Percentiles rank a stretch among this genome's conserved stretches.
These are phyloP conservation scores for Beta macrorhiza DNA, from an alignment of 179 eudicot genomes.

Conservation along the genomic window DNA sequence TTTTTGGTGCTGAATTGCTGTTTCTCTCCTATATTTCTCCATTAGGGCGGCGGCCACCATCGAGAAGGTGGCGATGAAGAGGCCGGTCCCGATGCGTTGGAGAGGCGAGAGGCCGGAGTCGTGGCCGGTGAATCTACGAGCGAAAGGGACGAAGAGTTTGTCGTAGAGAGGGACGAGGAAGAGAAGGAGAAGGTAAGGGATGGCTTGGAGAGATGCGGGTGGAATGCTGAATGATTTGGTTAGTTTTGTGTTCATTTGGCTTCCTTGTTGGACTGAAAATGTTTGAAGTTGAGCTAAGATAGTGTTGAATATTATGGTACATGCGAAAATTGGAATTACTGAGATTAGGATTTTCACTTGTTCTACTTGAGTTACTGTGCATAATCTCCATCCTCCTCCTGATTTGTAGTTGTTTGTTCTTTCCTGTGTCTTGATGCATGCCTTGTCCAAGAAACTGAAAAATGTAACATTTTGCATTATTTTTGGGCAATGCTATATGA, in stretches of 20 bases:
- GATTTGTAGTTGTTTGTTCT: constrained; percentile 15
- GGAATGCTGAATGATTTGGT: constrained; percentile 62
- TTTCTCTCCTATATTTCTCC: constrained; percentile 50
- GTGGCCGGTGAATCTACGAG: constrained; percentile 56
- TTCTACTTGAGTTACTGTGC: constrained; percentile 73
- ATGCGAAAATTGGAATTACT: constrained; percentile 74
- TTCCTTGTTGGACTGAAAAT: constrained; percentile 93
- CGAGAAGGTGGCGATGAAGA: constrained; percentile 66
- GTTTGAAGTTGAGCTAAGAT: constrained; percentile 92
- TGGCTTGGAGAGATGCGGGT: constrained; percentile 89
- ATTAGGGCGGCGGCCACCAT: constrained; percentile 78
- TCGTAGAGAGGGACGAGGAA: constrained; percentile 78
- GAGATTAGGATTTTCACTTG: constrained; percentile 80
- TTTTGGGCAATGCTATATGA: too few species aligned
- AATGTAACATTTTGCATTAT: too few species aligned
- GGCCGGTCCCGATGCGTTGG: constrained; percentile 74
- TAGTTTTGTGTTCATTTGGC: constrained; percentile 65
- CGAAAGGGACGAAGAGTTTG: constrained; percentile 61
- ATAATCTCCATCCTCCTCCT: constrained; percentile 60
- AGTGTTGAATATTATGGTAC: constrained; percentile 88
- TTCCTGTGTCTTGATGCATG: constrained; percentile 52
- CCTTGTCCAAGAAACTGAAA: constrained; percentile 79
- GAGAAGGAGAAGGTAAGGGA: constrained; percentile 84
- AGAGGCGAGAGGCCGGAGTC: constrained; percentile 73
- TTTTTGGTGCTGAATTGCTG: constrained; percentile 20